Evolutionary conservation across 2,329 filamentous ascomycete species (phyloP).

Genomic region (Xylaria multiplex): DNA sequence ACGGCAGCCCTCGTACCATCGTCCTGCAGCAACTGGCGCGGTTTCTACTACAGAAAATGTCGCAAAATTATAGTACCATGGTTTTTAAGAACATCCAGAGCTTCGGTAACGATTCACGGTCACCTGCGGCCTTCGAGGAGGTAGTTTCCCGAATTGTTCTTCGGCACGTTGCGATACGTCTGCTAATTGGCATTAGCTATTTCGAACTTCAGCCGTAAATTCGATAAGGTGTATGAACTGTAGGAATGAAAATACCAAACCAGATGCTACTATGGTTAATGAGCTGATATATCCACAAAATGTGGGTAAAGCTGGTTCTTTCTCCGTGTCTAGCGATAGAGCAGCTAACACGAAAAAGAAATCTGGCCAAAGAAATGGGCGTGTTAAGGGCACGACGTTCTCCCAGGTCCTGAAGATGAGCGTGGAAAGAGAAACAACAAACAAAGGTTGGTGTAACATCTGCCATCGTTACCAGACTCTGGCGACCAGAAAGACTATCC

Average conservation of each 20-base stretch:
- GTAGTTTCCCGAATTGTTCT: slow-evolving; percentile 50
- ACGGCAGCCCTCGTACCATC: slow-evolving; percentile 72
- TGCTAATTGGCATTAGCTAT: slow-evolving; percentile 51
- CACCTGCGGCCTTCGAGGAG: slow-evolving; percentile 68
- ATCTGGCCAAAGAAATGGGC: slow-evolving; percentile 58
- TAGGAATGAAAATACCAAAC: slow-evolving; percentile 82
- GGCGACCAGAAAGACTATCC: slow-evolving; percentile 83
- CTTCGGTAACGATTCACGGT: slow-evolving; percentile 35
- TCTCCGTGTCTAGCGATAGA: slow-evolving; percentile 35
- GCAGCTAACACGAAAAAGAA: slow-evolving; percentile 54
- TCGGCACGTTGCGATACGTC: neutral
- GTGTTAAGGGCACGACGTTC: slow-evolving; percentile 72
- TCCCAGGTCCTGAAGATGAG: slow-evolving; percentile 93
- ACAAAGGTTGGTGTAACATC: slow-evolving; percentile 90
- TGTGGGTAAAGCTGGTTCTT: slow-evolving; percentile 45
- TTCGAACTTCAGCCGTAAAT: slow-evolving; percentile 76
- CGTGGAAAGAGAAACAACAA: slow-evolving; percentile 87
- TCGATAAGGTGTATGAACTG: slow-evolving; percentile 88
- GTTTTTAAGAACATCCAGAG: slow-evolving; percentile 63
- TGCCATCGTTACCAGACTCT: slow-evolving; percentile 93
- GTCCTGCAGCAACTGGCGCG: slow-evolving; percentile 89
- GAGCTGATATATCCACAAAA: slow-evolving; percentile 82
- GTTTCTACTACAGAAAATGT: slow-evolving; percentile 85
- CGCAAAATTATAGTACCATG: slow-evolving; percentile 78
- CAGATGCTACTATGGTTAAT: slow-evolving; percentile 82